Base-by-base conservation (phyloP, 2,329 filamentous ascomycete genomes). In the Diaporthe eres region DNA sequence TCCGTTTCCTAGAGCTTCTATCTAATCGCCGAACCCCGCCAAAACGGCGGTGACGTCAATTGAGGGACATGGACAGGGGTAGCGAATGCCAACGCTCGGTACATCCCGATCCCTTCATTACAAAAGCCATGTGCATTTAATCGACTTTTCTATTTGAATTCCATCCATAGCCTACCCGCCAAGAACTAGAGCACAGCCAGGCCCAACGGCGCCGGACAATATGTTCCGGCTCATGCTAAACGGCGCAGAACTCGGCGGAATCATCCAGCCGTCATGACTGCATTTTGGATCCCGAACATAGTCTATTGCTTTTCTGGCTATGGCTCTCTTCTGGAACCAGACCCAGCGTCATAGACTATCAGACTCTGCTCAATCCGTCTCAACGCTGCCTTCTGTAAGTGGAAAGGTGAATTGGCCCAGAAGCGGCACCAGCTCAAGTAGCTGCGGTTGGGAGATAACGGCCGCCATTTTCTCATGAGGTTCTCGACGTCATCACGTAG, bases 1-100 rank as follows among this genome's bases (percentile, higher is more conserved):
- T 39, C n/a, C 49, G 12, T 25, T 31, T 42, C 47, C 34, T 55
- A 49, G n/a, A 28, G 34, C 34, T 70, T 70, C 65, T 70, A 70
- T 70, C 65, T 70, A 55, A 70, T 70, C 65, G 65, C 47, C 47
- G 47, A 70, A 55, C 49, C 65, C 65, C 65, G 34, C 49, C 65
- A 70, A 42, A 19, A 28, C 4, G 34, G 51, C 31, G 37, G 65
- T 70, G 65, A 70, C 65, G 65, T 70, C 65, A 70, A 53, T 6
- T 19, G 65, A 55, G 65, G n/a, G 49, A 39, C 22, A 28, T 9
- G 65, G 34, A 70, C 65, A 55, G 65, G 65, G 65, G 19, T 31
- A 19, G 4, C n/a, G 31, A 25, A 28, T 47, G 28, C 1, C 3
- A 2, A 22, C 9, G 49, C 34, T 70, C 65, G 49, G 65, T 53